Evolutionary conservation across 2,329 filamentous ascomycete species (phyloP).

Genomic region (Emergomyces pasteurianus): DNA sequence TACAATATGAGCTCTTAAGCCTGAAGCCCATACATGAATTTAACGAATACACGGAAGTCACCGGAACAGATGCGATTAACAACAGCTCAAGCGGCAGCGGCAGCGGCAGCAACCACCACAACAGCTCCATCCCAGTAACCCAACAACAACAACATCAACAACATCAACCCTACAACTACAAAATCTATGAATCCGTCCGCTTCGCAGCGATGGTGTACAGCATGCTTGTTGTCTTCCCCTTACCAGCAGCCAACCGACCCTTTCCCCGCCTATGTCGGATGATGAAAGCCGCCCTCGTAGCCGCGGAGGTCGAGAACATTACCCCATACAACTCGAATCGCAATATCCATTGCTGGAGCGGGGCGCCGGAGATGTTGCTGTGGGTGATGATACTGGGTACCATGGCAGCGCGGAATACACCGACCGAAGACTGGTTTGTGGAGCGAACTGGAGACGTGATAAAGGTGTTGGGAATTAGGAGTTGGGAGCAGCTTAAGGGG

Average conservation of each 20-base stretch:
- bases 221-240: constrained; percentile 28
- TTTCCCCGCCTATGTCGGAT: constrained; percentile 19
- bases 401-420: constrained; percentile 24
- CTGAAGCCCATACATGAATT: constrained; percentile 19
- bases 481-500: constrained; percentile 18
- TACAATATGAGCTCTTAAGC: constrained; percentile 25
- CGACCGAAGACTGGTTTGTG: constrained; percentile 24
- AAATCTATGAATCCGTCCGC: constrained; percentile 25
- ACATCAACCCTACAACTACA: constrained; percentile 1
- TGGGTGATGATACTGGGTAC: constrained; percentile 29
- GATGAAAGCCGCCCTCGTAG: constrained; percentile 17
- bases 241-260: constrained; percentile 27
- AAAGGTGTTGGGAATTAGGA: constrained; percentile 11
- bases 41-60: constrained; percentile 1
- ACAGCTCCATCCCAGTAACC: background rate
- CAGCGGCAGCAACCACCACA: too few species aligned
- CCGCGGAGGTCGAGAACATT: constrained; percentile 9
- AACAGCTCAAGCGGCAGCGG: background rate
- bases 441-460: constrained; percentile 15
- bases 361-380: constrained; percentile 15
- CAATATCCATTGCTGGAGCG: constrained; percentile 14
- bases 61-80: background rate
- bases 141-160: background rate
- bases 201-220: constrained; percentile 26
- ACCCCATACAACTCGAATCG: background rate